Evolutionary conservation across 2,329 filamentous ascomycete species (phyloP), one percentile per base, ranked within the genome.

Genomic region (Pseudohalonectria lignicola): DNA sequence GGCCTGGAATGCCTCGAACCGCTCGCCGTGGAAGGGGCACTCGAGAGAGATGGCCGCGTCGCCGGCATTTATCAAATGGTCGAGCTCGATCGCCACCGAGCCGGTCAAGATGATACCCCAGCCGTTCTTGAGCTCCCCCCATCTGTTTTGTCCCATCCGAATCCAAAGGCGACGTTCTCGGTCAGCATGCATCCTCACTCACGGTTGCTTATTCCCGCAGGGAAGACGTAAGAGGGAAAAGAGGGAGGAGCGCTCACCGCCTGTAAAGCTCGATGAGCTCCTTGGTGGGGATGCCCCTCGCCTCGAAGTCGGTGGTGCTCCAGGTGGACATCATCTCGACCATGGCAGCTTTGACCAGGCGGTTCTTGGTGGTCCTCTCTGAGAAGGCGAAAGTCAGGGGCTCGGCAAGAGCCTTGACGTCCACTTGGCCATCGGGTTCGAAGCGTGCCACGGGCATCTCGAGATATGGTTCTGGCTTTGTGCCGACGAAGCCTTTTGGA

Each of bases 311-410:
- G 18, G 64, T 64, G 2, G 66, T 57, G 43, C 72, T 64, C 74
- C 74, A 83, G 3, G 70, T 73, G 0, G 75, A 72, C 12, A 82
- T 58, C 7, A 68, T 62, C 52, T 84, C 79, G 2, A 72, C 73
- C 78, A 83, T 82, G 31, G 79, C 71, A 5, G 63, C 75, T 54
- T 83, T 83, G 45, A 82, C 54, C 49, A 82, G 76, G n/a, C 76
- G 64, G 51, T 82, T 83, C 31, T 67, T 69, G 2, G 76, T 76
- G 2, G 66, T 70, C 40, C 61, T 65, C 37, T 67, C 64, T 31
- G 68, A 69, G 53, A 73, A 72, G 19, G 57, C 53, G 43, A 71
- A 72, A 15, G 57, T 52, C 34, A 75, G 56, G 9, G 69, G 66
- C 46, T 62, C 46, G 11, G 54, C 66, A 15, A 75, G 53, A 6